Evolutionary conservation across 192 early-diverging fungal species (phyloP).

Genomic region (Dissophora globulifera): DNA sequence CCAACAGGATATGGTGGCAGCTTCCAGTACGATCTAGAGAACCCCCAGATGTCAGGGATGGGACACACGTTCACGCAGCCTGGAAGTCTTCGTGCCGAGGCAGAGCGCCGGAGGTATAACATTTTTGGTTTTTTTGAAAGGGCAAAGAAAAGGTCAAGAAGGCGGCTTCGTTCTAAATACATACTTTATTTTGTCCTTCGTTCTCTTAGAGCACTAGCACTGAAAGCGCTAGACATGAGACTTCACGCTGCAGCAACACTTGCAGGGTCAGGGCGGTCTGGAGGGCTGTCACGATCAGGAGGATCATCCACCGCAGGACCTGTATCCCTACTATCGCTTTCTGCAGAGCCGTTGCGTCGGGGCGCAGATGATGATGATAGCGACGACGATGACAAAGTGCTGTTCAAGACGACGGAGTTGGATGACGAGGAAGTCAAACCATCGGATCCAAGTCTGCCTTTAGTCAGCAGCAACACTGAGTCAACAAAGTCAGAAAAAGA

Average conservation of each 20-base stretch:
- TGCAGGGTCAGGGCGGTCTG: slow-evolving; percentile 22
- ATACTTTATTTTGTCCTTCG: not conserved
- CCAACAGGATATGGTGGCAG: slow-evolving; percentile 54
- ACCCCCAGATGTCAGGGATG: slow-evolving; percentile 44
- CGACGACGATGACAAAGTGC: slow-evolving; percentile 25
- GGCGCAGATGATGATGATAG: slow-evolving; percentile 12
- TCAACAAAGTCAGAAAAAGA: no score
- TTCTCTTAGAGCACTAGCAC: slow-evolving; percentile 67
- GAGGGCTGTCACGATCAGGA: no score
- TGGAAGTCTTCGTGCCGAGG: slow-evolving; percentile 68
- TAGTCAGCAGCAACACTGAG: no score
- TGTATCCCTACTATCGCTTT: slow-evolving; percentile 22
- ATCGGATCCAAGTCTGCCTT: no score
- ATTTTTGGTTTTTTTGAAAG: no score
- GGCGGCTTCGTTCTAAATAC: no score
- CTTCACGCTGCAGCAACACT: slow-evolving; percentile 49
- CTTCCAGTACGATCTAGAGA: slow-evolving; percentile 57
- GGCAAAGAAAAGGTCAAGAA: no score
- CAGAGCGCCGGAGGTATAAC: slow-evolving; percentile 72
- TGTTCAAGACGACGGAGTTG: slow-evolving; percentile 15
- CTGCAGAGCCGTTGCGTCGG: slow-evolving; percentile 19
- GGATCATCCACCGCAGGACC: slow-evolving; percentile 6
- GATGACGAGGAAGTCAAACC: no score
- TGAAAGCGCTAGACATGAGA: slow-evolving; percentile 72
- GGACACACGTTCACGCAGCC: slow-evolving; percentile 53